These are phyloP conservation scores for Penicillium sp. DNA, from an alignment of 2,329 filamentous ascomycete genomes.

Conservation along the genomic window DNA sequence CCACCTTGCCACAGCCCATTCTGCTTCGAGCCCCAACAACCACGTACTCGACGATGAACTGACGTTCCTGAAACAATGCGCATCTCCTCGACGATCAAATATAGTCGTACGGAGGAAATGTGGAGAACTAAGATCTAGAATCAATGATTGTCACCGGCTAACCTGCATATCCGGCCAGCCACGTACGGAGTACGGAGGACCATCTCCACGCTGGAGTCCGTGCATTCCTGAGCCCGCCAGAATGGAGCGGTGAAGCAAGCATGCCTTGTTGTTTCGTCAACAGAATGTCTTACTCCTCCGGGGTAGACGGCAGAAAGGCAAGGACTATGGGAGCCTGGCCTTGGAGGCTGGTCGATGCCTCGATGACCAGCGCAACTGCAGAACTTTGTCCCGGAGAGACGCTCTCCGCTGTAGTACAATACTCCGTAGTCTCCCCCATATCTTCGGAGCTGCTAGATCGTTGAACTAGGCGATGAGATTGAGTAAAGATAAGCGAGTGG, in stretches of 20 bases:
- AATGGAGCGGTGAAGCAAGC: conserved; percentile 5
- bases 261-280: background rate
- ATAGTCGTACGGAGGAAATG: background rate
- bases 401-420: background rate
- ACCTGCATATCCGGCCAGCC: conserved; percentile 15
- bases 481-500: background rate
- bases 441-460: background rate
- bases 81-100: background rate
- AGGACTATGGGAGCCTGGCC: background rate
- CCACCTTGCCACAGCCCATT: background rate
- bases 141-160: conserved; percentile 18
- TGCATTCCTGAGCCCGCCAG: conserved; percentile 1
- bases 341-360: background rate
- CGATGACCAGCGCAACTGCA: background rate
- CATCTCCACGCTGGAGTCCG: conserved; percentile 7
- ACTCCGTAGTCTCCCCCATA: background rate
- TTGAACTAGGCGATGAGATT: background rate
- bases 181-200: background rate
- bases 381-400: background rate
- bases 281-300: background rate
- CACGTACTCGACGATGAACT: background rate
- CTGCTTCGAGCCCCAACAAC: background rate
- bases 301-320: background rate
- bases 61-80: conserved; percentile 9
- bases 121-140: conserved; percentile 12